These are phyloP conservation scores for Garcileccinum viscosum DNA, from an alignment of 1,284 basidiomycete species.

Conservation along the genomic window DNA sequence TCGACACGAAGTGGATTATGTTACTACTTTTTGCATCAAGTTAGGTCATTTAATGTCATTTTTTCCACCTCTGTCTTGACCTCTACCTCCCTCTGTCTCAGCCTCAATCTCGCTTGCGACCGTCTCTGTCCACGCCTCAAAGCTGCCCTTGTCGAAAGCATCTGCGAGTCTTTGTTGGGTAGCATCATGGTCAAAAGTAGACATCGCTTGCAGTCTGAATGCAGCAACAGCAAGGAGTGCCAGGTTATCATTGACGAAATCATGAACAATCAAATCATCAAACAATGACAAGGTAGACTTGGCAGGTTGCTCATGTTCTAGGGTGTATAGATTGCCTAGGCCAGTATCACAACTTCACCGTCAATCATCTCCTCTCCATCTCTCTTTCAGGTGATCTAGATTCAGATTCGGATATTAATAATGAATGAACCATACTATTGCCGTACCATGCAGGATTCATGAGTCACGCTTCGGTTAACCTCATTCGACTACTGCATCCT, in stretches of 20 bases:
- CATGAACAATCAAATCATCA: slow-evolving; percentile 11
- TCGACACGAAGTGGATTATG: not conserved
- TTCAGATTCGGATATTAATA: no score
- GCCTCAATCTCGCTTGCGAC: slow-evolving; percentile 59
- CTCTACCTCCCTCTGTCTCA: slow-evolving; percentile 51
- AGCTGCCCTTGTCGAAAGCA: slow-evolving; percentile 63
- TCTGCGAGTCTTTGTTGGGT: slow-evolving; percentile 55
- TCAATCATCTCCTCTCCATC: no score
- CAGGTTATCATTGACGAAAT: slow-evolving; percentile 11
- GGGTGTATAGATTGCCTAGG: no score
- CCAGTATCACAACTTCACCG: no score
- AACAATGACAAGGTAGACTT: no score
- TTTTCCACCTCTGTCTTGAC: slow-evolving; percentile 44
- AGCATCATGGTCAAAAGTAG: slow-evolving; percentile 39
- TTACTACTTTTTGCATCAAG: not conserved
- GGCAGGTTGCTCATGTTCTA: no score
- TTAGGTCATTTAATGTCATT: not conserved
- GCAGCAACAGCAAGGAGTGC: not conserved
- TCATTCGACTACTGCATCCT: no score
- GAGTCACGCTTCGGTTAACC: no score
- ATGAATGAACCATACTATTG: no score
- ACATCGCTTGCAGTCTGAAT: not conserved
- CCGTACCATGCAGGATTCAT: no score
- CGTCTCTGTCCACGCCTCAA: slow-evolving; percentile 57
- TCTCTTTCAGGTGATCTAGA: no score